These are phyloP conservation scores for Eucalyptus urophylla DNA, from an alignment of 345 rosid species.

Conservation along the genomic window DNA sequence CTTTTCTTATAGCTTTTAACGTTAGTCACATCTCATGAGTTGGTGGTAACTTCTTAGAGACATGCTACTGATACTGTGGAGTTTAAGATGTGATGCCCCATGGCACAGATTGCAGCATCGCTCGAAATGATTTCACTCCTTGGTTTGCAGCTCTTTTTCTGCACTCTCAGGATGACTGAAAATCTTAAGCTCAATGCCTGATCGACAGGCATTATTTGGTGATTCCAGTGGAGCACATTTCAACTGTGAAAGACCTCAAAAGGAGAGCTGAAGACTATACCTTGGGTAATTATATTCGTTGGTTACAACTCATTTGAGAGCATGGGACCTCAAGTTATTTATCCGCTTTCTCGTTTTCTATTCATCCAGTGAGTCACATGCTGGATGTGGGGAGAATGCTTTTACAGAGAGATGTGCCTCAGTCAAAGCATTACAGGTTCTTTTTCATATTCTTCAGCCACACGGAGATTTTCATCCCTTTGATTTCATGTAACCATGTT, in stretches of 20 bases:
- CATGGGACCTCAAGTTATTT: not conserved
- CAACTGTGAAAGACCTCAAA: constrained; percentile 54
- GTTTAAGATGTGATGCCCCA: not conserved
- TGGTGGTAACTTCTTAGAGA: not conserved
- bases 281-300: not conserved
- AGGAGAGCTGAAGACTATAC: constrained; percentile 54
- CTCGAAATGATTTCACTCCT: not conserved
- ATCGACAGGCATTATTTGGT: constrained; percentile 71
- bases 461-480: not conserved
- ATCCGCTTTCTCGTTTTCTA: not conserved
- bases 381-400: constrained; percentile 59
- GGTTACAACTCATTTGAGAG: not conserved
- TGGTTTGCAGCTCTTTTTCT: not conserved
- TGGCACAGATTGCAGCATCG: not conserved
- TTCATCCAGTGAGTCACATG: constrained; percentile 57
- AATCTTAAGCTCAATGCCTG: not conserved
- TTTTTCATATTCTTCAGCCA: not conserved
- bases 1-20: not conserved
- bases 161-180: not conserved
- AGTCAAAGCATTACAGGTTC: constrained; percentile 39
- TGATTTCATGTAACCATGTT: not conserved
- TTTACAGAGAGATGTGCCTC: constrained; percentile 54
- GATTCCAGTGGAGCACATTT: constrained; percentile 65
- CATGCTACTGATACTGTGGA: not conserved
- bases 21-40: not conserved